Percentiles rank a stretch among this genome's conserved stretches.
These are phyloP conservation scores for Leishmania braziliensis DNA, from an alignment of 208 protist species.

Conservation along the genomic window DNA sequence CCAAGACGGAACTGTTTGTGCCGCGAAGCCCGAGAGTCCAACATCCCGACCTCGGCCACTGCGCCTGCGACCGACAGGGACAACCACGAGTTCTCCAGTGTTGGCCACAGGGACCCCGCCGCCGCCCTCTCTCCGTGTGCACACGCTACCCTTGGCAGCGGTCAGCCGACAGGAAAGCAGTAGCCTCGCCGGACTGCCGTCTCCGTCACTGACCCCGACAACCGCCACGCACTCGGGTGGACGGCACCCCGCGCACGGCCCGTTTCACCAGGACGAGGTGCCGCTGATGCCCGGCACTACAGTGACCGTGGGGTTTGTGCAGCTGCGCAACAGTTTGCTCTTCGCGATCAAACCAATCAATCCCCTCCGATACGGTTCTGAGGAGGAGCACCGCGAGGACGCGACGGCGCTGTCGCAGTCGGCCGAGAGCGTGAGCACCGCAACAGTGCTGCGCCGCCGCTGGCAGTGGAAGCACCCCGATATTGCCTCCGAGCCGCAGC, in stretches of 20 bases:
- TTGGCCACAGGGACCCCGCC: background rate
- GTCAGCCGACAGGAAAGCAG: background rate
- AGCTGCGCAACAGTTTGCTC: slow-evolving; percentile 72
- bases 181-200: background rate
- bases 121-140: background rate
- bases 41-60: background rate
- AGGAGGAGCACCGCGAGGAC: slow-evolving; percentile 29
- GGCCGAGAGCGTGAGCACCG: slow-evolving; percentile 60
- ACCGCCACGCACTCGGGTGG: background rate
- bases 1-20: background rate
- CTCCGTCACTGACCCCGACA: background rate
- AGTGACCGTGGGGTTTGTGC: slow-evolving; percentile 59
- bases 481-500: slow-evolving; percentile 33
- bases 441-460: slow-evolving; percentile 66
- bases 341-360: slow-evolving; percentile 78
- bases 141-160: background rate
- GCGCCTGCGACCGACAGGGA: background rate
- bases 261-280: slow-evolving; percentile 8
- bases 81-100: background rate
- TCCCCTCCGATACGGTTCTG: slow-evolving; percentile 37
- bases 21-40: background rate
- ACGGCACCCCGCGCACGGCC: background rate
- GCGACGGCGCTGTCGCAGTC: slow-evolving; percentile 35
- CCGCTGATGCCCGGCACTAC: slow-evolving; percentile 5
- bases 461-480: slow-evolving; percentile 79